phyloP scores from a whole-genome alignment of 2,329 filamentous ascomycete genomes.

The Penicillium brasilianum region DNA sequence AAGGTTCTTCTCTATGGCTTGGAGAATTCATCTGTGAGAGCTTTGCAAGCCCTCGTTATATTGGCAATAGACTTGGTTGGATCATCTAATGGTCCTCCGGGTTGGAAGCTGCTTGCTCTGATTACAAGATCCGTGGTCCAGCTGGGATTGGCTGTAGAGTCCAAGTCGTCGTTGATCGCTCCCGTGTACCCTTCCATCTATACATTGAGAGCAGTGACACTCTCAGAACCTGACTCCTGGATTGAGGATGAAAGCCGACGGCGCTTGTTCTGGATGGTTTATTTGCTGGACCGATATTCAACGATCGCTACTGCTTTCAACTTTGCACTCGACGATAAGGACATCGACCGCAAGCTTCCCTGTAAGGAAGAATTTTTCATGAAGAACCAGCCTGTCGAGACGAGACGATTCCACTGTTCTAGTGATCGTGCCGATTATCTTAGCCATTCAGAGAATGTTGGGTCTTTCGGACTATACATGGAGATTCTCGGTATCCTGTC shows the following conservation, averaged over 20 bases:
- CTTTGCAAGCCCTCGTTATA: conserved; percentile 85
- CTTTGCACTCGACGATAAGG: conserved; percentile 84
- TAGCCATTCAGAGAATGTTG: conserved; percentile 78
- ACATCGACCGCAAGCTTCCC: conserved; percentile 84
- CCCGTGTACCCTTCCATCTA: conserved; percentile 86
- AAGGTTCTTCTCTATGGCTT: conserved; percentile 85
- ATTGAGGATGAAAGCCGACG: conserved; percentile 87
- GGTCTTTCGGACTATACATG: conserved; percentile 87
- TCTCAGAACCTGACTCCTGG: conserved; percentile 82
- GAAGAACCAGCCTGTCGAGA: conserved; percentile 82
- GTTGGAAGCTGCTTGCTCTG: conserved; percentile 88
- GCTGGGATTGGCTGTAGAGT: conserved; percentile 81
- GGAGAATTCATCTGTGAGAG: conserved; percentile 87
- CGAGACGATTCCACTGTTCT: conserved; percentile 72
- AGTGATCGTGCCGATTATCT: conserved; percentile 64
- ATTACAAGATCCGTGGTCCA: conserved; percentile 90
- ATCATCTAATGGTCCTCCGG: conserved; percentile 85
- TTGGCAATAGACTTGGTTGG: conserved; percentile 84
- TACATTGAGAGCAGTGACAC: conserved; percentile 80
- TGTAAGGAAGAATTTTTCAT: conserved; percentile 87
- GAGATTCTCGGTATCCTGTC: conserved; percentile 87
- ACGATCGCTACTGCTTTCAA: conserved; percentile 92
- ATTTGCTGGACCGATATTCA: conserved; percentile 85
- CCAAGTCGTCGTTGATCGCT: conserved; percentile 76
- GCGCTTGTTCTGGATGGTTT: conserved; percentile 92